Conservation (phyloP, 164 flowering plant genomes). For the Chloranthus sessilifolius region DNA sequence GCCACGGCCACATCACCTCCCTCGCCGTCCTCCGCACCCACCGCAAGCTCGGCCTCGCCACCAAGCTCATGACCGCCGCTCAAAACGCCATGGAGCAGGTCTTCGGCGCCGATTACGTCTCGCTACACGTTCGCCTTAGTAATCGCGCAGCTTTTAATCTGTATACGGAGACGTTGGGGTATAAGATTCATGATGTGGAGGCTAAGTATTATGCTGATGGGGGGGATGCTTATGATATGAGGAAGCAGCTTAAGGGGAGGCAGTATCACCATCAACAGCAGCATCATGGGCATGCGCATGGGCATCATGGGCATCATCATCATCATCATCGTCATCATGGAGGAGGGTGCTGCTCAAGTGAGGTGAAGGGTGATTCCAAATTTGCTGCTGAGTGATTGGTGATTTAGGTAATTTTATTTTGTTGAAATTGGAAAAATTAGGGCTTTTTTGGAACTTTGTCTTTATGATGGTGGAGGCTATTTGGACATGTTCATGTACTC, state of each 20-base stretch:
- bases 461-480: too few species aligned
- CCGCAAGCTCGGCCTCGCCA: conserved; percentile 87
- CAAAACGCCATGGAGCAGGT: conserved; percentile 96
- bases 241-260: conserved; percentile 75
- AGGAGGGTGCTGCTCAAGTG: too few species aligned
- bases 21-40: conserved; percentile 90
- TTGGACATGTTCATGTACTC: too few species aligned
- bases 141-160: conserved; percentile 90
- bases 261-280: conserved; percentile 29
- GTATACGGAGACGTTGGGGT: conserved; percentile 76
- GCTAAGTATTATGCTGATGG: conserved; percentile 96
- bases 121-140: conserved; percentile 83
- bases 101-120: conserved; percentile 75
- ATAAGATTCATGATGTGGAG: conserved; percentile 83
- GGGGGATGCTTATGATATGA: conserved; percentile 93
- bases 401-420: too few species aligned
- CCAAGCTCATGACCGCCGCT: conserved; percentile 97
- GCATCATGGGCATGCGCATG: conserved; percentile 28
- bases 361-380: too few species aligned
- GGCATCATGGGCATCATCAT: too few species aligned
- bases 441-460: too few species aligned
- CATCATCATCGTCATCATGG: too few species aligned
- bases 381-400: too few species aligned
- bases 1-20: conserved; percentile 97
- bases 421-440: too few species aligned